Evolutionary conservation across 164 flowering plant species (phyloP).

Genomic region (Magnolia changhungtana): DNA sequence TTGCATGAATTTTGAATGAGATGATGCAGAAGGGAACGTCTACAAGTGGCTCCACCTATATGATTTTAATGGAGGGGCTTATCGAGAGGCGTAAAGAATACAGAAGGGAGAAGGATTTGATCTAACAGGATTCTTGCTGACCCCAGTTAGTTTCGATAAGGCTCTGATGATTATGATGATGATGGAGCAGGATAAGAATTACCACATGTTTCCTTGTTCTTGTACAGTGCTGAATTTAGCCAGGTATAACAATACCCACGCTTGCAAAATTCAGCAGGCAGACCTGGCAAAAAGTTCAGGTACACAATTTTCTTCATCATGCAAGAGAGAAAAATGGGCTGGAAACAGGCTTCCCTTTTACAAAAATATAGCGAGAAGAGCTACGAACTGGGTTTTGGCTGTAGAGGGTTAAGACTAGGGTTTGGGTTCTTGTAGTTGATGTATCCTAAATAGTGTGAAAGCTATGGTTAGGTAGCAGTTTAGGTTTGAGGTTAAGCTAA

Average conservation of each 20-base stretch:
- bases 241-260: background rate
- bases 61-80: slow-evolving; percentile 62
- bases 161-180: too few species aligned
- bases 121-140: too few species aligned
- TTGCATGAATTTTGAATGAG: slow-evolving; percentile 46
- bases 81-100: slow-evolving; percentile 54
- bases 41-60: slow-evolving; percentile 40
- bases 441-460: too few species aligned
- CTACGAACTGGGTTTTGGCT: too few species aligned
- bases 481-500: too few species aligned
- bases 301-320: background rate
- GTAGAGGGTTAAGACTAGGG: too few species aligned
- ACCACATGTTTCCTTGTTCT: background rate
- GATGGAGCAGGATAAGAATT: background rate
- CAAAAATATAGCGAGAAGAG: too few species aligned
- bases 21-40: slow-evolving; percentile 40
- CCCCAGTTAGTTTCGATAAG: too few species aligned
- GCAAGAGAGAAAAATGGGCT: background rate
- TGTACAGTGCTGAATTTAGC: background rate
- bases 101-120: slow-evolving; percentile 21
- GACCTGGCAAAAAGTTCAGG: background rate
- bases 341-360: too few species aligned
- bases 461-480: too few species aligned
- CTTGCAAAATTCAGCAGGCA: background rate
- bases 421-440: too few species aligned